Evolutionary conservation across 2,329 filamentous ascomycete species (phyloP).

Genomic region (Pleurostoma richardsiae): DNA sequence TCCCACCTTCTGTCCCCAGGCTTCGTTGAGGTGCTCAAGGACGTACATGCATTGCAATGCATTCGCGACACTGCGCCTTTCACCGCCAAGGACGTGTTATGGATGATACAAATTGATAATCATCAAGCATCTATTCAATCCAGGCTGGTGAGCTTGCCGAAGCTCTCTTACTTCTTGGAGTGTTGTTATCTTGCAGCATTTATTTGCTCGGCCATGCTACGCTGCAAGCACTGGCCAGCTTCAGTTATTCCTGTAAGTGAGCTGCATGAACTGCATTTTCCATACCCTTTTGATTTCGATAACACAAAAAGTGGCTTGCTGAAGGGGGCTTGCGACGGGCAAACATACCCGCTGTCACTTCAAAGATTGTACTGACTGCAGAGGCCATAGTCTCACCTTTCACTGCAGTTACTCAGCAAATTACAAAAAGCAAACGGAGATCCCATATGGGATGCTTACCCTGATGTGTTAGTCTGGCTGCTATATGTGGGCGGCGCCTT

Average conservation of each 20-base stretch:
- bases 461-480: slow-evolving; percentile 28
- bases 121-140: slow-evolving; percentile 37
- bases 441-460: slow-evolving; percentile 22
- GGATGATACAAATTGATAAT: slow-evolving; percentile 28
- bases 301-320: no score
- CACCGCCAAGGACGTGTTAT: slow-evolving; percentile 10
- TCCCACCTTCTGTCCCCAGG: slow-evolving; percentile 18
- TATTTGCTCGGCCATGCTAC: slow-evolving; percentile 30
- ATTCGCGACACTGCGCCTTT: slow-evolving; percentile 23
- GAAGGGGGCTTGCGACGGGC: no score
- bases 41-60: slow-evolving; percentile 30
- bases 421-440: slow-evolving; percentile 21
- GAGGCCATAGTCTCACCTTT: slow-evolving; percentile 19
- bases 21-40: slow-evolving; percentile 29
- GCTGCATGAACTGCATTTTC: neutral
- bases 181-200: slow-evolving; percentile 34
- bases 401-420: slow-evolving; percentile 22
- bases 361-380: slow-evolving; percentile 6
- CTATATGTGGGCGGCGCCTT: slow-evolving; percentile 31
- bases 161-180: slow-evolving; percentile 15
- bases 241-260: slow-evolving; percentile 30
- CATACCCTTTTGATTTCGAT: neutral
- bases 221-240: slow-evolving; percentile 33
- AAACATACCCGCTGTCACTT: no score
- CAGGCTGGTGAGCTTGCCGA: slow-evolving; percentile 20